Evolutionary conservation across 768 basidiomycete genomes (phyloP).

Genomic region (Mycena venus): DNA sequence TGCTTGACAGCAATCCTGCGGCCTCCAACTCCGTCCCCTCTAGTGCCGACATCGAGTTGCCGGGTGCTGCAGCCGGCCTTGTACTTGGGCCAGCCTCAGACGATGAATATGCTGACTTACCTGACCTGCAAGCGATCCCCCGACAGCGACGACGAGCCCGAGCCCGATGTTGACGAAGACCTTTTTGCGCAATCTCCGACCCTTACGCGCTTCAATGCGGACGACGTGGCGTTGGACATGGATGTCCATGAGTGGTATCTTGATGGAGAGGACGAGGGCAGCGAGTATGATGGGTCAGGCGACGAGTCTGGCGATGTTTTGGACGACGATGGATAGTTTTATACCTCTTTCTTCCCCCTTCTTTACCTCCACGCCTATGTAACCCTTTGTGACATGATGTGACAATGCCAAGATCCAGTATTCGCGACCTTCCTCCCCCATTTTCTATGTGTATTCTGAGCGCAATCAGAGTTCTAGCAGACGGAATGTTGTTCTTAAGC

Average conservation of each 20-base stretch:
- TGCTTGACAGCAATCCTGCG: not conserved
- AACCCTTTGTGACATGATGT: too few relatives aligned
- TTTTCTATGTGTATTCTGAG: too few relatives aligned
- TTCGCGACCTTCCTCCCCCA: too few relatives aligned
- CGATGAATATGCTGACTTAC: not conserved
- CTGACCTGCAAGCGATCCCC: not conserved
- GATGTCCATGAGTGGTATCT: not conserved
- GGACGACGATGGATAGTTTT: not conserved
- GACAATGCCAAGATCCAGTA: too few relatives aligned
- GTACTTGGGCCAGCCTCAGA: not conserved
- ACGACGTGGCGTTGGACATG: constrained; percentile 3
- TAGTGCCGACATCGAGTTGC: not conserved
- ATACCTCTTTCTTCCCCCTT: not conserved
- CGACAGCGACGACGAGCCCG: not conserved
- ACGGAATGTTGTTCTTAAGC: too few relatives aligned
- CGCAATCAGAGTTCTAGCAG: too few relatives aligned
- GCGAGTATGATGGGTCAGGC: not conserved
- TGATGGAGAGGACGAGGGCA: not conserved
- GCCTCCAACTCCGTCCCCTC: not conserved
- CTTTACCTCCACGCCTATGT: too few relatives aligned
- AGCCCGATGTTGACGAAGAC: not conserved
- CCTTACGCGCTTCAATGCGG: not conserved
- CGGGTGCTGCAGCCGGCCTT: not conserved
- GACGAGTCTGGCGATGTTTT: not conserved
- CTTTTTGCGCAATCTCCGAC: not conserved